Conservation (phyloP, 2,329 filamentous ascomycete genomes). For the Paecilomyces niveus region DNA sequence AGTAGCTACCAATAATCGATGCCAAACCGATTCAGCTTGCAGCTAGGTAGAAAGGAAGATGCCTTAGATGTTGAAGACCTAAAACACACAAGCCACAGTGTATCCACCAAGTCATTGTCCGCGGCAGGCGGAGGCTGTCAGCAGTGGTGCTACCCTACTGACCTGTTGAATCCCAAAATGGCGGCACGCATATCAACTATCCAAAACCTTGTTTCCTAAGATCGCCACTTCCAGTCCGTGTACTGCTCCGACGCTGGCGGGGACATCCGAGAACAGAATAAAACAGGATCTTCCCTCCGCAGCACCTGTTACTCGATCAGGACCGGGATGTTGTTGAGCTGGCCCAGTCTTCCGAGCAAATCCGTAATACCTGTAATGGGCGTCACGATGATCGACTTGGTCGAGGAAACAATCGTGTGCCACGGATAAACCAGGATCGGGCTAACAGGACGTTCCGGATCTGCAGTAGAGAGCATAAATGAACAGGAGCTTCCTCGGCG, state of each 20-base stretch:
- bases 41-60: too few relatives aligned
- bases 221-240: neutral
- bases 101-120: too few relatives aligned
- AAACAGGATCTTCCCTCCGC: neutral
- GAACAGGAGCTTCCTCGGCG: neutral
- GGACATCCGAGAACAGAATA: neutral
- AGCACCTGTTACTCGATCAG: neutral
- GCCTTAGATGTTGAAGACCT: neutral
- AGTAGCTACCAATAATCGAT: too few relatives aligned
- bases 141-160: neutral
- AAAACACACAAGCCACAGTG: neutral
- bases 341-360: neutral
- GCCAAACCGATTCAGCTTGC: too few relatives aligned
- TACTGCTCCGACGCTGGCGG: neutral
- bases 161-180: neutral
- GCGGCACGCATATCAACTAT: neutral
- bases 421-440: neutral
- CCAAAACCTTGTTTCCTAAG: neutral
- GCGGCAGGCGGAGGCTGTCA: neutral
- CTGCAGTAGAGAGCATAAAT: neutral
- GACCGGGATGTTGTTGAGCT: neutral
- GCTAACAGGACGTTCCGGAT: neutral
- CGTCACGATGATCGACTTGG: neutral
- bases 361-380: neutral
- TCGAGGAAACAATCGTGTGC: neutral